A percentile compares a stretch with the other conserved stretches of the same genome.
Conservation (phyloP, 2,329 filamentous ascomycete species). For the Lithohypha guttulata region DNA sequence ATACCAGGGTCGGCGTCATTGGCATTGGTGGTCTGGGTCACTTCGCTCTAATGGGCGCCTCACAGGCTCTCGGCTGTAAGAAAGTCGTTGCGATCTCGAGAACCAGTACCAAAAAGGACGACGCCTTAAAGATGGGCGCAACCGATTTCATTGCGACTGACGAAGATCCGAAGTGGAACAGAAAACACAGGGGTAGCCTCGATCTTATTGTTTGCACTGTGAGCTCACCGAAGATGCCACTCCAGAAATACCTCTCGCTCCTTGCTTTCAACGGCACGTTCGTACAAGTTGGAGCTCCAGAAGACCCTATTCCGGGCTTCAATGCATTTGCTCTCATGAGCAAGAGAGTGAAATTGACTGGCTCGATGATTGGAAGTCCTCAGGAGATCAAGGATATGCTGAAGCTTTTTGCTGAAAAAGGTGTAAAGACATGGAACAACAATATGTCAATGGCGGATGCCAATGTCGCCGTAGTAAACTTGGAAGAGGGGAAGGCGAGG, state of each 20-base stretch:
- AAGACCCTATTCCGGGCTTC: slow-evolving; percentile 46
- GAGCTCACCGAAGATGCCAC: slow-evolving; percentile 51
- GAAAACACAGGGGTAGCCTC: slow-evolving; percentile 37
- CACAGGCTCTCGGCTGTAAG: slow-evolving; percentile 58
- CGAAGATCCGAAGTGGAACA: slow-evolving; percentile 45
- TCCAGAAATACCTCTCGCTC: slow-evolving; percentile 50
- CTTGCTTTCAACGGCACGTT: slow-evolving; percentile 51
- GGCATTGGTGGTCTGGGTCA: slow-evolving; percentile 69
- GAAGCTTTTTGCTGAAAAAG: slow-evolving; percentile 33
- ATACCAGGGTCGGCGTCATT: slow-evolving; percentile 60
- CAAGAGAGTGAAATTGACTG: slow-evolving; percentile 46
- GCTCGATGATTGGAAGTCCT: slow-evolving; percentile 36
- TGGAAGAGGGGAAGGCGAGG: slow-evolving; percentile 36
- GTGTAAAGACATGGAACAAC: slow-evolving; percentile 36
- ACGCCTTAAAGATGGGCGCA: slow-evolving; percentile 46
- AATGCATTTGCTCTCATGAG: slow-evolving; percentile 49
- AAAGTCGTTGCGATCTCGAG: slow-evolving; percentile 49
- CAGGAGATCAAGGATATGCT: slow-evolving; percentile 37
- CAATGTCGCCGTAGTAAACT: slow-evolving; percentile 34
- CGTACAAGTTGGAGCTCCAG: slow-evolving; percentile 58
- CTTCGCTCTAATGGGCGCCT: slow-evolving; percentile 59
- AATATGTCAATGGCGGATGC: slow-evolving; percentile 34
- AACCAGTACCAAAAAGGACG: slow-evolving; percentile 39
- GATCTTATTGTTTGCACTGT: slow-evolving; percentile 50
- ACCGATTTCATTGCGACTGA: slow-evolving; percentile 47